Evolutionary conservation across 495 filamentous ascomycete genomes (phyloP), one percentile per base, ranked within the genome.

Genomic region (Baudoinia panamericana): DNA sequence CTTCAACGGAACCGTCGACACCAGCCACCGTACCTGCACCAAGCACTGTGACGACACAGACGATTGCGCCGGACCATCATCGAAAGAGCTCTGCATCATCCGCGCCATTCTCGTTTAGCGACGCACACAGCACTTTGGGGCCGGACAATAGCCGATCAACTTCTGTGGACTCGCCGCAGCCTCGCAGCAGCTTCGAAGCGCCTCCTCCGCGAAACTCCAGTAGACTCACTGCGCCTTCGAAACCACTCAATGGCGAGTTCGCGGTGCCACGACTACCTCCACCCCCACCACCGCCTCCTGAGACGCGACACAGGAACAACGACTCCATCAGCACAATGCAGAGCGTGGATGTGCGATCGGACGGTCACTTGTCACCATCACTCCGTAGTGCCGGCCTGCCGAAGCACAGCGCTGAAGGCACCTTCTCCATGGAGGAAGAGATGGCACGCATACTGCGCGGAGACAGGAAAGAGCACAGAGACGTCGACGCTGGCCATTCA

Each of bases 351-450:
- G 51, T 37, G 30, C 13, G 30, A 32, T 45, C 57, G 29, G 56
- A 37, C 45, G 41, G 34, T 13, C 36, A 21, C 23, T 24, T 41
- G 12, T 54, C 45, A 16, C 43, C 40, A 16, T 20, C 27, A n/a
- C 26, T 38, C 26, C 48, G 43, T 20, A 50, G 41, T 30, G 34
- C 80, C 16, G 78, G 76, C 36, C 60, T 85, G 46, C 73, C 82
- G 33, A 73, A 80, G 25, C 82, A 81, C 62, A 83, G 70, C 56
- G 67, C 68, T 22, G 76, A 77, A 31, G 79, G 76, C 34, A 84
- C 87, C 44, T 81, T 88, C 48, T 82, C 78, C 27, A 76, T 86
- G 77, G 87, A 95, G 48, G 86, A 94, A 48, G 90, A 94, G 49
- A 78, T 92, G 67, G 75, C 78, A 30, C 75, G 84, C 15, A 84